phyloP scores from a whole-genome alignment of 1,139 yeast genomes.

The Blastobotrys capitulatus region DNA sequence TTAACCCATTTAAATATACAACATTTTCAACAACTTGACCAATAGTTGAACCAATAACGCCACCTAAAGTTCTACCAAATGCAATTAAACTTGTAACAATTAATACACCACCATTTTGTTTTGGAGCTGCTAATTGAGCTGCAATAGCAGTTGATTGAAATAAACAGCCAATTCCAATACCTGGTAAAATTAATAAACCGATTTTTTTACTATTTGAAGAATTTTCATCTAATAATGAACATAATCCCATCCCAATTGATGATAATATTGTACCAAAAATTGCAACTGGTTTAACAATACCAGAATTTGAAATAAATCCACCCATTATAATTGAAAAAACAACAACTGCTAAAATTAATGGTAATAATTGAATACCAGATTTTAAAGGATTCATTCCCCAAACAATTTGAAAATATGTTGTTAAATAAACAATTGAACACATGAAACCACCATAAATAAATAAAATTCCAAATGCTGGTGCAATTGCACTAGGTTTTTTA shows the following conservation, averaged over 20 bases:
- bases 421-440: conserved; percentile 41
- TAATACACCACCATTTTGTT: conserved; percentile 44
- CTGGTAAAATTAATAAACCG: conserved; percentile 51
- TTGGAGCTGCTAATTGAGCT: conserved; percentile 52
- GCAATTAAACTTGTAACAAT: conserved; percentile 46
- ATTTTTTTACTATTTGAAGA: conserved; percentile 28
- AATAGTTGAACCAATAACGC: conserved; percentile 44
- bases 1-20: conserved; percentile 19
- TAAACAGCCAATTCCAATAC: conserved; percentile 49
- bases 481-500: conserved; percentile 35
- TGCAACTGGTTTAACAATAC: conserved; percentile 46
- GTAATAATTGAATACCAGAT: conserved; percentile 55
- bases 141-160: conserved; percentile 50
- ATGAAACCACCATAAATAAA: conserved; percentile 44
- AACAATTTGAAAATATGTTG: conserved; percentile 54
- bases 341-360: conserved; percentile 49
- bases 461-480: conserved; percentile 38
- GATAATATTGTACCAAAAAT: conserved; percentile 42
- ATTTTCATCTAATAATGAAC: conserved; percentile 35
- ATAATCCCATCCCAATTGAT: conserved; percentile 50
- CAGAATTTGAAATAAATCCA: conserved; percentile 41
- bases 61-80: conserved; percentile 45
- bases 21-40: conserved; percentile 46
- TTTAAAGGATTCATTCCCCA: conserved; percentile 45
- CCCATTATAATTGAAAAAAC: conserved; percentile 46